Base-by-base conservation (phyloP, 2,329 filamentous ascomycete species). In the Lasiodiplodia sp. region DNA sequence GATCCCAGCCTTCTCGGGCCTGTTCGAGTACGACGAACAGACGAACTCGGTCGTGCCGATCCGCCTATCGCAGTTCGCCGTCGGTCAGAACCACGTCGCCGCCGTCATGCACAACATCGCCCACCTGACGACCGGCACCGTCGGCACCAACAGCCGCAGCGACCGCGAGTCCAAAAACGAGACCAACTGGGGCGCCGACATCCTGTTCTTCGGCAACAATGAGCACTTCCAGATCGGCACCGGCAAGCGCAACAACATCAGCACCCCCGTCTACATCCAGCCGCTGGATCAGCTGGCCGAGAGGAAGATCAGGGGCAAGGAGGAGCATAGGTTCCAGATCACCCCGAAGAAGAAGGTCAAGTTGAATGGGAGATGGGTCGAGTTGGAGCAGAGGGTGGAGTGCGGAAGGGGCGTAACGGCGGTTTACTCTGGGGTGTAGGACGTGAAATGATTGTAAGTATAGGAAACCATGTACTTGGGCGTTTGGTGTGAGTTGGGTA, bases 151-250 rank as follows among this genome's bases (percentile, higher is more conserved):
- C 1, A 25, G 31, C 23, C 71, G 64, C 16, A 40, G 16, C 8
- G 65, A 64, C 16, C 70, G 71, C 25, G 70, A 75, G n/a, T 77
- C 77, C 1, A 83, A 87, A 51, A 91, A 92, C 72, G 91, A 94
- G 74, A 93, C 90, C 1, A 94, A 96, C 77, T 97, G 90, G 88
- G 96, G 96, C 60, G 89, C 91, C 4, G 96, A 98, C 77, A 90
- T 94, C 37, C 79, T 98, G 1, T 96, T 93, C 84, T 99, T 94
- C 93, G 96, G 96, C 70, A 93, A 93, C 66, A 99, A 98, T 75
- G 94, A 98, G 82, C 88, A 91, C 77, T 97, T 92, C 79, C 96
- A 99, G 81, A 87, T 99, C 31, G 96, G 96, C 14, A 97, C 92
- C 0, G 94, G 96, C 34, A 96, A 92, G 83, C 84, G 95, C 70